Evolutionary conservation across 306 rosid genomes (phyloP).

Genomic region (Pachyrhizus erosus): DNA sequence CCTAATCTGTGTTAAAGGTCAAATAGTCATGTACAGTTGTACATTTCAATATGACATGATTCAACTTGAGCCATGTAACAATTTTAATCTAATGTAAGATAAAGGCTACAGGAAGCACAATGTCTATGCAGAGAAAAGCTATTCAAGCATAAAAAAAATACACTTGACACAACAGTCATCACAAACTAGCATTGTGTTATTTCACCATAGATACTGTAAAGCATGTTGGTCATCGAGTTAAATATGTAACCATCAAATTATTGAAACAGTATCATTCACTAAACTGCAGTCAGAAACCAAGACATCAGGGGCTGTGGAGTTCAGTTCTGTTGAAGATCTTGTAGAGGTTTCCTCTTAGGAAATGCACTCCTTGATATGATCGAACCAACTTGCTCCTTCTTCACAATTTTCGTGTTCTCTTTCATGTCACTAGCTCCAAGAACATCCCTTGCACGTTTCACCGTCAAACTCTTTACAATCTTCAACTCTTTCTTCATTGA

Average conservation of each 20-base stretch:
- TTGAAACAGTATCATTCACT: background rate
- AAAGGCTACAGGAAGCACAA: background rate
- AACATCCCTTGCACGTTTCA: constrained; percentile 4
- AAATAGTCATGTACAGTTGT: background rate
- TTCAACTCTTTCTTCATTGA: background rate
- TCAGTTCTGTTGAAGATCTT: constrained; percentile 48
- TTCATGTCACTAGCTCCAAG: constrained; percentile 34
- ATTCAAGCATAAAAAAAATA: background rate
- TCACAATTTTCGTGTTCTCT: constrained; percentile 40
- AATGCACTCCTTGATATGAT: constrained; percentile 32
- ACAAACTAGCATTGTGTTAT: background rate
- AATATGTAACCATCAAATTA: constrained; percentile 9
- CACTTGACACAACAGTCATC: background rate
- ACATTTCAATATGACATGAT: background rate
- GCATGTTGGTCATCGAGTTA: background rate
- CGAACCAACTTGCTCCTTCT: constrained; percentile 34
- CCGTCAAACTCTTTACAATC: background rate
- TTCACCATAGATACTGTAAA: background rate
- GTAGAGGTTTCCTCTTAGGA: constrained; percentile 44
- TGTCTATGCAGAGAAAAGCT: background rate
- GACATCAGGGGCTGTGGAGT: background rate
- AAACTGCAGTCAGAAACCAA: background rate
- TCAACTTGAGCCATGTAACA: background rate
- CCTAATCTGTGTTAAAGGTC: background rate
- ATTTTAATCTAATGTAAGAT: background rate